These are phyloP conservation scores for Metschnikowia gelsemii DNA, from an alignment of 805 yeast species.

Conservation along the genomic window DNA sequence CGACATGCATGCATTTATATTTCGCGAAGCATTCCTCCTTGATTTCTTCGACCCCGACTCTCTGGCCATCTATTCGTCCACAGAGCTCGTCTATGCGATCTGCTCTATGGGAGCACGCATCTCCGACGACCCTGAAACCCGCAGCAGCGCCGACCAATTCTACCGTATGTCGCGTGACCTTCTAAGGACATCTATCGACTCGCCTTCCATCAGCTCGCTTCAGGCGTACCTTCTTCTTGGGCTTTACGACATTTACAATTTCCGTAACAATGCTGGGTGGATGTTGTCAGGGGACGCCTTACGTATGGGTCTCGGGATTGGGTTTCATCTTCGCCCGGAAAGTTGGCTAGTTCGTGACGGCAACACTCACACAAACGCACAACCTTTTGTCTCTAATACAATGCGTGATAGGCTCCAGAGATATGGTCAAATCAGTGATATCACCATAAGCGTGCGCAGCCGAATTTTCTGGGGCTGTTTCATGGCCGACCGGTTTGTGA, in stretches of 20 bases:
- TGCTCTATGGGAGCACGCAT: constrained; percentile 17
- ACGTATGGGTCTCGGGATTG: constrained; percentile 17
- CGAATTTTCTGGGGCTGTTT: constrained; percentile 19
- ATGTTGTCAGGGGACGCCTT: constrained; percentile 17
- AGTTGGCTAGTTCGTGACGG: constrained; percentile 11
- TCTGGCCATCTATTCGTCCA: constrained; percentile 12
- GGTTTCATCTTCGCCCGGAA: constrained; percentile 16
- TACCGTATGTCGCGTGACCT: constrained; percentile 13
- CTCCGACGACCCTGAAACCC: constrained; percentile 5
- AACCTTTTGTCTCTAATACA: no score
- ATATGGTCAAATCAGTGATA: constrained; percentile 9
- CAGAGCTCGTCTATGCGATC: constrained; percentile 16
- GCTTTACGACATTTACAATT: constrained; percentile 16
- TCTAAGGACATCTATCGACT: constrained; percentile 12
- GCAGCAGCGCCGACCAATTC: constrained; percentile 7
- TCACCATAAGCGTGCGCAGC: constrained; percentile 14
- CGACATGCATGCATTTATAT: constrained; percentile 18
- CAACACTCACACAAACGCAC: no score
- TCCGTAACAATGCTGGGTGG: constrained; percentile 17
- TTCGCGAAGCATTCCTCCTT: constrained; percentile 18
- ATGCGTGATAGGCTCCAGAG: no score
- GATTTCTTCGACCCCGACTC: constrained; percentile 17
- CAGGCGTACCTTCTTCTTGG: constrained; percentile 19
- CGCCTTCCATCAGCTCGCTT: constrained; percentile 14
- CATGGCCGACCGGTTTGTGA: constrained; percentile 17